Percentiles rank a stretch among this genome's conserved stretches.
phyloP scores from a whole-genome alignment of 345 rosid genomes.

The Atalantia buxifolia region DNA sequence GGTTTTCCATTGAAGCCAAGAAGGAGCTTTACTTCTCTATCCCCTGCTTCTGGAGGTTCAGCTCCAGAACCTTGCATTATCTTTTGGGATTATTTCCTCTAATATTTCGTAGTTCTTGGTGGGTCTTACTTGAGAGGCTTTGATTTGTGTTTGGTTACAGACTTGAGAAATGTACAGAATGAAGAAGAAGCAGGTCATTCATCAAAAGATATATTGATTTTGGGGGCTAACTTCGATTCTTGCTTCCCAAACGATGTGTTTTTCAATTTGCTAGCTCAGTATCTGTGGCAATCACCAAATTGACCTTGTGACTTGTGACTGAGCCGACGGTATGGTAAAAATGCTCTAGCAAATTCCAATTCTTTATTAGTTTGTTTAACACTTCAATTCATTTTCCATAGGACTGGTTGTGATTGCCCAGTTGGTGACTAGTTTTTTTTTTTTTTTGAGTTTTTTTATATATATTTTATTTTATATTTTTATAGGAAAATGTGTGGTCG shows the following conservation, averaged over 20 bases:
- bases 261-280: background rate
- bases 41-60: constrained; percentile 41
- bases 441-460: background rate
- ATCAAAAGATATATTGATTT: constrained; percentile 1
- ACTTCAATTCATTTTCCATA: background rate
- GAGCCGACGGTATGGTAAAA: constrained; percentile 12
- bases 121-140: constrained; percentile 4
- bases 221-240: constrained; percentile 7
- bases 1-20: constrained; percentile 62
- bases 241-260: background rate
- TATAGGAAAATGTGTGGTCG: background rate
- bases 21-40: constrained; percentile 33
- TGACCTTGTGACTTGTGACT: constrained; percentile 16
- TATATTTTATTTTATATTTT: too few species aligned
- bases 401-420: background rate
- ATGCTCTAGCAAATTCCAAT: background rate
- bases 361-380: background rate
- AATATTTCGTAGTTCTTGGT: background rate
- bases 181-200: background rate
- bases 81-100: constrained; percentile 19
- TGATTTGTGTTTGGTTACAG: constrained; percentile 12
- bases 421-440: background rate
- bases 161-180: constrained; percentile 12
- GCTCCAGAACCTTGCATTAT: constrained; percentile 69
- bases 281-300: background rate